Base-by-base conservation (phyloP, 2,329 filamentous ascomycete species). In the Monosporascus sp. region DNA sequence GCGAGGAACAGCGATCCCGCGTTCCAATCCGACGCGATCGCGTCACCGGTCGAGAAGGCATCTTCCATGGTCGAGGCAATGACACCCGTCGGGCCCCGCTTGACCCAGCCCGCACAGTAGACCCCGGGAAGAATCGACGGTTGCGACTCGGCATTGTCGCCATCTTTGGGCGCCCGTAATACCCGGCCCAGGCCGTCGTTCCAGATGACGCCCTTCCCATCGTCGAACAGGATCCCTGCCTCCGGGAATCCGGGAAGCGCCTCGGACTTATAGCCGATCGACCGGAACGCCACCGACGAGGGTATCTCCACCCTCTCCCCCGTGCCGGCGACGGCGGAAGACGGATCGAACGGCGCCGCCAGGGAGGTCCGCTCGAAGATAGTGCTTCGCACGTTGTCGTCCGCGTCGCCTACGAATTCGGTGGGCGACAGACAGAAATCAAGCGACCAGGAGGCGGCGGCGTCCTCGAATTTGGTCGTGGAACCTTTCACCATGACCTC, bases 41-140 rank as follows among this genome's bases (percentile, higher is more conserved):
- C 84, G 66, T 97, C 92, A 1, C 85, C 94, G 1, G 91, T 96
- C 8, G 82, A 80, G 64, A 97, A 99, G 0, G 94, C 93, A 68
- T 99, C 94, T 55, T 88, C 83, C 90, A 99, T 96, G 0, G 94
- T 99, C 31, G 87, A 91, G 1, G 93, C 93, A 68, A 99, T 99
- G 3, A 97, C 92, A 2, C 94, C 94, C 0, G 91, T 97, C 0
- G 94, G 93, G 0, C 94, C 94, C 37, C 88, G 83, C 74, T 97
- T 97, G 9, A 97, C 91, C 94, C 94, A 99, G 0, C 94, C 94
- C 17, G 93, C 89, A 59, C 91, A 96, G 72, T 99, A 99, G 27
- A 96, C 70, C 0, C 93, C 90, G 0, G 86, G 83, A 64, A 68
- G 81, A 65, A 59, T 75, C 63, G 56, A 78, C 71, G 59, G 75